Percentiles rank a stretch among this genome's conserved stretches.
Conservation (phyloP, 495 filamentous ascomycete genomes). For the Aspergillus hancockii region DNA sequence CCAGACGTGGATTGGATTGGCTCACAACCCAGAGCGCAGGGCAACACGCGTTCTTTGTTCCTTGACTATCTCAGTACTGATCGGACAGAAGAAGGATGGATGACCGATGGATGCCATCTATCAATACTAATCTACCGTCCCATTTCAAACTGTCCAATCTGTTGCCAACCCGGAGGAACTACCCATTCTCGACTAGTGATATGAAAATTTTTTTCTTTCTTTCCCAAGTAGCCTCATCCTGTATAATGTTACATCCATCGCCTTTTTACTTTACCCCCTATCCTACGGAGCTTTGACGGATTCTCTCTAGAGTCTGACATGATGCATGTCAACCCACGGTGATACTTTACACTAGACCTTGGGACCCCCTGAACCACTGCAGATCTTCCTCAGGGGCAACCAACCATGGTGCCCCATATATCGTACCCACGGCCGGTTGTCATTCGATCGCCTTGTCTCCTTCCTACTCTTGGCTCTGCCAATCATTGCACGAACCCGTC, state of each 20-base stretch:
- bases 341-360: background rate
- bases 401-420: background rate
- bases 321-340: background rate
- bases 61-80: too few relatives aligned
- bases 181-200: too few relatives aligned
- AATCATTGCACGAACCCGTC: background rate
- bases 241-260: background rate
- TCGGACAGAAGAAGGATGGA: too few relatives aligned
- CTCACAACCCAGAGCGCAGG: background rate
- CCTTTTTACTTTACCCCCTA: background rate
- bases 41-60: constrained; percentile 5
- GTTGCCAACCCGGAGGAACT: too few relatives aligned
- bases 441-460: constrained; percentile 3
- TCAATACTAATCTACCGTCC: too few relatives aligned
- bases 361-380: constrained; percentile 9
- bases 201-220: too few relatives aligned
- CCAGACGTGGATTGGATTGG: background rate
- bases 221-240: too few relatives aligned
- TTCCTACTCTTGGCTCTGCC: background rate
- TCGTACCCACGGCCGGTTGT: background rate
- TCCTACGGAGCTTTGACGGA: background rate
- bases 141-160: too few relatives aligned
- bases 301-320: constrained; percentile 1
- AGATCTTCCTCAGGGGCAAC: constrained; percentile 14
- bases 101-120: too few relatives aligned